phyloP scores from a whole-genome alignment of 768 basidiomycete species.

The Tulasnella sp. region DNA sequence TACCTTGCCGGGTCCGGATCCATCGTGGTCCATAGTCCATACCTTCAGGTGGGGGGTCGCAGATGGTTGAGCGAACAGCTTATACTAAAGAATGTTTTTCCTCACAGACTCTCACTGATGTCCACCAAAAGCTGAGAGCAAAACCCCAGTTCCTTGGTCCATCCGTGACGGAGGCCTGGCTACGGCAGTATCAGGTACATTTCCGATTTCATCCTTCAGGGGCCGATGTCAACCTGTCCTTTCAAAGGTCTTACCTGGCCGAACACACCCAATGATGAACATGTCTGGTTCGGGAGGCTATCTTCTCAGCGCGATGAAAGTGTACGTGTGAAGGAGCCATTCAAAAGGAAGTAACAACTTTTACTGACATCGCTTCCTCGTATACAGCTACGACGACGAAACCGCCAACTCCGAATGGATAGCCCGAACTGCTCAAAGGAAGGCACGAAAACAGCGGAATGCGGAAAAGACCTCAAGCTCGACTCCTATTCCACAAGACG shows the following conservation, averaged over 20 bases:
- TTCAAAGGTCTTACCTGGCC: conserved; percentile 74
- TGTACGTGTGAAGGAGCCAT: conserved; percentile 43
- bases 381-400: neutral
- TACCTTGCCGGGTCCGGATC: conserved; percentile 82
- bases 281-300: conserved; percentile 86
- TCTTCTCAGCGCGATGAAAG: conserved; percentile 78
- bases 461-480: neutral
- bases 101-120: conserved; percentile 68
- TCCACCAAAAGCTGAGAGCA: conserved; percentile 66
- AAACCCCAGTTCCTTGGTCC: conserved; percentile 68
- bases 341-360: neutral
- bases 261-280: conserved; percentile 93
- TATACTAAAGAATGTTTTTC: conserved; percentile 21
- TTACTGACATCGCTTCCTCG: neutral
- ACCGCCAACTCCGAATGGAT: conserved; percentile 11
- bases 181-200: conserved; percentile 79
- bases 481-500: neutral
- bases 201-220: neutral
- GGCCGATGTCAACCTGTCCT: neutral
- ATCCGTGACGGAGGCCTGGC: conserved; percentile 78
- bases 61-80: neutral
- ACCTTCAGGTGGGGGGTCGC: conserved; percentile 55
- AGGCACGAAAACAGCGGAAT: neutral
- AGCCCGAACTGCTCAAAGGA: neutral
- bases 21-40: conserved; percentile 81